These are phyloP conservation scores for Raphanus hybrid DNA, from an alignment of 441 rosid genomes.

Conservation along the genomic window DNA sequence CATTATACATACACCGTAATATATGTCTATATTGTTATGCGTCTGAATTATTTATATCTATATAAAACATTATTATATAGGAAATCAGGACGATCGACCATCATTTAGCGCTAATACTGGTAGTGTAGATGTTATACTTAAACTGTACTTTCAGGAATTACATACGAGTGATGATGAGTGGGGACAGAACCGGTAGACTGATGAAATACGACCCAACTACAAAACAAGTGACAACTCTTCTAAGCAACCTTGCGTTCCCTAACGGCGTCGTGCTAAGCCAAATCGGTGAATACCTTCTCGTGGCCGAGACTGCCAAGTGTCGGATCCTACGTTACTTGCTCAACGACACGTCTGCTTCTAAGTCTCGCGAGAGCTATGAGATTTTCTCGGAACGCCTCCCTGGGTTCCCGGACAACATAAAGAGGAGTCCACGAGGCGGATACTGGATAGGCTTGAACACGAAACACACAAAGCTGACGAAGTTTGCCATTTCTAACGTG, in stretches of 20 bases:
- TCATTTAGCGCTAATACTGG: neutral
- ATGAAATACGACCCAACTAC: slow-evolving; percentile 56
- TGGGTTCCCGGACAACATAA: slow-evolving; percentile 69
- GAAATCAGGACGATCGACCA: no score
- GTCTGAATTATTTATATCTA: no score
- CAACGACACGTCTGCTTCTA: slow-evolving; percentile 23
- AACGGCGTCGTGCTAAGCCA: slow-evolving; percentile 54
- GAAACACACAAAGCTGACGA: slow-evolving; percentile 43
- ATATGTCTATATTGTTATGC: no score
- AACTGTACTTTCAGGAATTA: slow-evolving; percentile 47
- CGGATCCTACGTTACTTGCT: slow-evolving; percentile 58
- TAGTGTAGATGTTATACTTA: neutral
- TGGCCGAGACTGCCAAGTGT: slow-evolving; percentile 55
- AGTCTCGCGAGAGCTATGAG: slow-evolving; percentile 27
- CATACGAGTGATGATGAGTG: slow-evolving; percentile 46
- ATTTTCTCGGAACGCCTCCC: slow-evolving; percentile 46
- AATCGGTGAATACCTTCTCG: slow-evolving; percentile 46
- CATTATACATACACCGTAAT: neutral
- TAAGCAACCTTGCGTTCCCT: slow-evolving; percentile 50
- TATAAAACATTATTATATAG: no score
- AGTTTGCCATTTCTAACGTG: slow-evolving; percentile 45
- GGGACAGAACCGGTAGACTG: slow-evolving; percentile 63
- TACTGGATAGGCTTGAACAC: slow-evolving; percentile 54
- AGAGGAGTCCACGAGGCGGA: slow-evolving; percentile 61
- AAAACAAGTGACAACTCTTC: slow-evolving; percentile 44